Evolutionary conservation across 164 flowering plant genomes (phyloP).

Genomic region (Nymphaea thermarum): DNA sequence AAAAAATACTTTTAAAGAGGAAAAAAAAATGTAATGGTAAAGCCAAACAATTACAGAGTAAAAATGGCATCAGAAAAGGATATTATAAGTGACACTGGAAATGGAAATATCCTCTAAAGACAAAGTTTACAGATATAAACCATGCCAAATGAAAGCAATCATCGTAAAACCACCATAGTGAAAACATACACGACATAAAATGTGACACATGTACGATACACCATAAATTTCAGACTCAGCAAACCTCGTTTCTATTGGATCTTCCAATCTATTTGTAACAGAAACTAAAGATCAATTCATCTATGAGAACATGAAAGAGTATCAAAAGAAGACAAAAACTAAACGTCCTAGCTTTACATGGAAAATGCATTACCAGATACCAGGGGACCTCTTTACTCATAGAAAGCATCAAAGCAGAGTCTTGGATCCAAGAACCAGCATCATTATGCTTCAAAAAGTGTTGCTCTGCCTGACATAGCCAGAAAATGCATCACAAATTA

Average conservation of each 20-base stretch:
- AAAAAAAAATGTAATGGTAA: background rate
- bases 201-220: background rate
- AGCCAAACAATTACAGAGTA: background rate
- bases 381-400: constrained; percentile 95
- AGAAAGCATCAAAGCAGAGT: constrained; percentile 89
- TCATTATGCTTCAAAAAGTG: constrained; percentile 95
- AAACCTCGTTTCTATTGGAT: background rate
- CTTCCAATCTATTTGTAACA: background rate
- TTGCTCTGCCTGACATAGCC: constrained; percentile 67
- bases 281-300: background rate
- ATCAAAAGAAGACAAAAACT: background rate
- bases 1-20: background rate
- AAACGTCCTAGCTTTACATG: background rate
- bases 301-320: no score
- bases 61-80: background rate
- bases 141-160: background rate
- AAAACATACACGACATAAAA: background rate
- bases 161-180: background rate
- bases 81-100: no score
- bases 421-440: constrained; percentile 97
- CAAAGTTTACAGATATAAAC: background rate
- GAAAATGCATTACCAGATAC: constrained; percentile 60
- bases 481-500: constrained; percentile 2
- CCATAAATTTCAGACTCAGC: background rate
- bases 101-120: background rate